Evolutionary conservation across 139 green algal species (phyloP).

Genomic region (Micractinium sp.): DNA sequence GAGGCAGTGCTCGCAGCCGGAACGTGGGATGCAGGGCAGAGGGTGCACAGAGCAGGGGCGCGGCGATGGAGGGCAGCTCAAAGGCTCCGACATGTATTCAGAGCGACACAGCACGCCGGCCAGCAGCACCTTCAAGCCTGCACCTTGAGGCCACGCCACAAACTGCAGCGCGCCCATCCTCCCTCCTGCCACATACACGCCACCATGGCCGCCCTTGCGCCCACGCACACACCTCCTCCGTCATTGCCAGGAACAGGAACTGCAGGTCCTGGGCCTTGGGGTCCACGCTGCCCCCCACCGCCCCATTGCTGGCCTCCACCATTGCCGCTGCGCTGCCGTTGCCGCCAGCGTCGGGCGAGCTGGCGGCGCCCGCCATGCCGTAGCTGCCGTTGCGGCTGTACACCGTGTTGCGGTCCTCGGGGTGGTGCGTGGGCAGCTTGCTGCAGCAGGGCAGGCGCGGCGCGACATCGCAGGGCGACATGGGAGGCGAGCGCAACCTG

Average conservation of each 20-base stretch:
- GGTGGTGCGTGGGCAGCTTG: conserved; percentile 37
- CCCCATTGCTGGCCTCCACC: background rate
- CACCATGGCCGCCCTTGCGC: too few species aligned
- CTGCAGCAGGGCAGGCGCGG: conserved; percentile 28
- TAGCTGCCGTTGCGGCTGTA: background rate
- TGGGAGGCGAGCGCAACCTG: background rate
- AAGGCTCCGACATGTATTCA: background rate
- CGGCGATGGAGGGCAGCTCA: too few species aligned
- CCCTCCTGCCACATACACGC: background rate
- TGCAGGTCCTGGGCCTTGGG: conserved; percentile 77
- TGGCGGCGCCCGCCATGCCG: background rate
- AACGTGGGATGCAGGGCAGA: background rate
- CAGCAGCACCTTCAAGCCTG: background rate
- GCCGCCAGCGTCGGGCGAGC: background rate
- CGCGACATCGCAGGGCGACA: background rate
- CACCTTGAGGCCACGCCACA: too few species aligned
- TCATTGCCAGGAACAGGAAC: conserved; percentile 93
- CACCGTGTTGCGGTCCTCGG: conserved; percentile 35
- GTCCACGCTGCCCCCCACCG: background rate
- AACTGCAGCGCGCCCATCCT: too few species aligned
- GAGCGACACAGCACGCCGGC: background rate
- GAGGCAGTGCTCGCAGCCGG: background rate
- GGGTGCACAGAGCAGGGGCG: background rate
- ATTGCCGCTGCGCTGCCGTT: background rate
- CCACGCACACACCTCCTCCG: conserved; percentile 72